Conservation (phyloP, 2,329 filamentous ascomycete species). For the Colletotrichum orbiculare region DNA sequence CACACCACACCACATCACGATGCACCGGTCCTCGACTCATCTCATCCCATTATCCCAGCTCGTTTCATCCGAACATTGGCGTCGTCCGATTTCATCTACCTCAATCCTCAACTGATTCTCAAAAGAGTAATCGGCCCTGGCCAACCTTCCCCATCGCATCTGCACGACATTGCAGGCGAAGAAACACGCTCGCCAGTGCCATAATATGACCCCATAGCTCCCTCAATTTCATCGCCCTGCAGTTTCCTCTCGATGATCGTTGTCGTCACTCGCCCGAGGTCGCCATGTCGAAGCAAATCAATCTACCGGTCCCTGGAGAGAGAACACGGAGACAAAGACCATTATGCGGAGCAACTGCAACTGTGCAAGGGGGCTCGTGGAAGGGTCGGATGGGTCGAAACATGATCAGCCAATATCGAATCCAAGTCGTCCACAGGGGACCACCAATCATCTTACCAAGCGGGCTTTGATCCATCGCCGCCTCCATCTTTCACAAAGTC, state of each 20-base stretch:
- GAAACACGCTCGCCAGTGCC: slow-evolving; percentile 1
- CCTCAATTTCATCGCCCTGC: background rate
- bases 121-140: slow-evolving; percentile 19
- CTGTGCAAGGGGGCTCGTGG: background rate
- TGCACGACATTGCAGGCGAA: slow-evolving; percentile 32
- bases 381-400: slow-evolving; percentile 12
- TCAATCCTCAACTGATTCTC: slow-evolving; percentile 10
- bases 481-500: slow-evolving; percentile 3
- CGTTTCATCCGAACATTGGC: slow-evolving; percentile 30
- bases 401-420: slow-evolving; percentile 21
- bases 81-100: slow-evolving; percentile 24
- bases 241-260: background rate
- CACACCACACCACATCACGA: background rate
- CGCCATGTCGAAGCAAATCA: background rate
- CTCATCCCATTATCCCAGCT: slow-evolving; percentile 9
- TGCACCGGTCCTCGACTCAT: slow-evolving; percentile 27
- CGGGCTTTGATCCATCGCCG: slow-evolving; percentile 15
- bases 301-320: background rate
- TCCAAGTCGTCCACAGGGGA: slow-evolving; percentile 9
- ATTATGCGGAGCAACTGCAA: background rate
- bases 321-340: slow-evolving; percentile 3
- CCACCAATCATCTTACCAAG: slow-evolving; percentile 21
- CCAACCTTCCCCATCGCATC: slow-evolving; percentile 8
- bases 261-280: slow-evolving; percentile 17
- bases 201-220: slow-evolving; percentile 13